Conservation (phyloP, 768 basidiomycete species). For the Podaxis pistillaris region DNA sequence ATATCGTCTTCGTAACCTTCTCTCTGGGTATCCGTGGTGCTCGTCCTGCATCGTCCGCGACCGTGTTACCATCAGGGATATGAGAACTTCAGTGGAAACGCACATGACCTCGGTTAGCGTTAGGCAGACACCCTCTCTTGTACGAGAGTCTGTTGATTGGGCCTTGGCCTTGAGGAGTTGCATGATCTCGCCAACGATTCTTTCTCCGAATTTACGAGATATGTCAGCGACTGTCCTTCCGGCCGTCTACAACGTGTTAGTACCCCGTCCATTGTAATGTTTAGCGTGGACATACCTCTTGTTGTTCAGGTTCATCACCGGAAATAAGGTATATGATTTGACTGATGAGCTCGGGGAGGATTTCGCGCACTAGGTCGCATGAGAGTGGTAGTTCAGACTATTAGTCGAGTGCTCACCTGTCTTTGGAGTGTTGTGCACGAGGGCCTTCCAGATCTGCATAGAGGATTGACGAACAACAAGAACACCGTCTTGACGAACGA, state of each 20-base stretch:
- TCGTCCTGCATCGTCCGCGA: conserved; percentile 51
- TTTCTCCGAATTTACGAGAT: conserved; percentile 94
- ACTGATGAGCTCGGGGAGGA: conserved; percentile 79
- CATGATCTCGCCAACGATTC: conserved; percentile 81
- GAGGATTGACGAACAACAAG: conserved; percentile 87
- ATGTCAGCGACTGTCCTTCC: conserved; percentile 83
- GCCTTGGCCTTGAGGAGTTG: conserved; percentile 70
- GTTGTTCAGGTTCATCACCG: conserved; percentile 77
- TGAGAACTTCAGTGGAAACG: conserved; percentile 24
- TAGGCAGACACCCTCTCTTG: conserved; percentile 82
- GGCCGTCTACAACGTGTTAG: conserved; percentile 34
- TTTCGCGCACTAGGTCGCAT: conserved; percentile 68
- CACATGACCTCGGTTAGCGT: conserved; percentile 89
- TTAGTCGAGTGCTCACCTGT: conserved; percentile 54
- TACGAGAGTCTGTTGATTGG: conserved; percentile 58
- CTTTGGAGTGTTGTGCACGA: conserved; percentile 91
- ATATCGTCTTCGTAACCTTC: conserved; percentile 90
- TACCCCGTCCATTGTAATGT: background rate
- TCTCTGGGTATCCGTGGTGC: conserved; percentile 76
- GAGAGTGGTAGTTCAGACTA: background rate
- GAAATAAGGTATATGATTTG: conserved; percentile 80
- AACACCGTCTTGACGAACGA: conserved; percentile 92
- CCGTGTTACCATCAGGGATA: conserved; percentile 10
- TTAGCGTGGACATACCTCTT: conserved; percentile 59
- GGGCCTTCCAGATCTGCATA: conserved; percentile 96